Base-by-base conservation (phyloP, 352 stramenopile genomes). In the Phytophthora multivora region DNA sequence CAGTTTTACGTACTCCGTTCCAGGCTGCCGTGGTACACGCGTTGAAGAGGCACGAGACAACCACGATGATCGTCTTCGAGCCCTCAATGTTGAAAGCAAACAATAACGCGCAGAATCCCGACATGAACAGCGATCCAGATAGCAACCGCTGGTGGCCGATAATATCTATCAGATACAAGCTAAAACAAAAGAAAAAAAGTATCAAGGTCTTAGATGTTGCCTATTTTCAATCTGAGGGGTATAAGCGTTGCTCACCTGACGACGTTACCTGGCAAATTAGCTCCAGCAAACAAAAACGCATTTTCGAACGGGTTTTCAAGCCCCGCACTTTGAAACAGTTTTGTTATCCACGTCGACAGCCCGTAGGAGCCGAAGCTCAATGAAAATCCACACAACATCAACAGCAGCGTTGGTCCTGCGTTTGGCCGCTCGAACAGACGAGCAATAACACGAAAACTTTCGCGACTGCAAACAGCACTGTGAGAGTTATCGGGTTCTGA, bases 271-370 rank as follows among this genome's bases (percentile, higher is more conserved):
- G 93, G 93, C 1, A 98, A 60, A 67, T 97, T 98, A 23, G 88
- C 84, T 6, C 83, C 73, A 11, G 93, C 91, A 83, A 98, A 98
- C 13, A 98, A 68, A 55, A 98, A 94, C 12, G 91, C 88, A 75
- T 98, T 98, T n/a, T 86, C 86, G 62, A 97, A 98, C 6, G 83
- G 80, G 33, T 97, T 88, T 57, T 86, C 80, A n/a, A 97, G 70
- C 23, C 95, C 73, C 33, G 97, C 80, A 26, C 71, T 80, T 47
- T 92, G 64, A 74, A 98, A 98, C 0, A 98, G 59, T 52, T 89
- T 97, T 26, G 95, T 97, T 58, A 98, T 98, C 93, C 93, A 98
- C 21, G 91, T 97, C 8, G 89, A 90, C 18, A 98, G 70, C 11
- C 92, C 92, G 62, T 98, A 98, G 11, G 86, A 97, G 28, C 89